phyloP scores from a whole-genome alignment of 2,329 filamentous ascomycete genomes.

The Aspergillus sergii region DNA sequence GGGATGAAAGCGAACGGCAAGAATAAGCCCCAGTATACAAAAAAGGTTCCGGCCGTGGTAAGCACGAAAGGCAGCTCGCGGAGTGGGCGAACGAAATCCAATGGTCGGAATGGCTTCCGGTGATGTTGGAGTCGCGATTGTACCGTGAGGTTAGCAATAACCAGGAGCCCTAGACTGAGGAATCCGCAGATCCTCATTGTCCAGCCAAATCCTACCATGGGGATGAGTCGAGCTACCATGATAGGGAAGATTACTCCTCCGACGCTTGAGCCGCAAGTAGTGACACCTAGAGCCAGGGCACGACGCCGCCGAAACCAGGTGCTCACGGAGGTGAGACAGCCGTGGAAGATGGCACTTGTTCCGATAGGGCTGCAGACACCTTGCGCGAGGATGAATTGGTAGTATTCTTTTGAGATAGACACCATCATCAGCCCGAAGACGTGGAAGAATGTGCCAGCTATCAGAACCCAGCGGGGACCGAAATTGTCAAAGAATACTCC shows the following conservation, averaged over 20 bases:
- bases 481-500: slow-evolving; percentile 65
- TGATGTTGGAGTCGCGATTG: background rate
- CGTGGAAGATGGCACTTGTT: slow-evolving; percentile 25
- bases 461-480: slow-evolving; percentile 58
- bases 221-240: slow-evolving; percentile 40
- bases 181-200: slow-evolving; percentile 1
- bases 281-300: slow-evolving; percentile 55
- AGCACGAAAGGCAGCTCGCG: slow-evolving; percentile 26
- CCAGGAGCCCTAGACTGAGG: slow-evolving; percentile 27
- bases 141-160: slow-evolving; percentile 49
- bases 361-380: slow-evolving; percentile 54
- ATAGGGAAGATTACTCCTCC: slow-evolving; percentile 62
- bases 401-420: slow-evolving; percentile 52
- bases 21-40: slow-evolving; percentile 64
- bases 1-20: slow-evolving; percentile 57
- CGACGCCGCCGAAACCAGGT: slow-evolving; percentile 56
- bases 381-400: slow-evolving; percentile 57
- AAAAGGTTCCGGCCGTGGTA: slow-evolving; percentile 24
- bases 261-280: slow-evolving; percentile 55
- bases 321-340: slow-evolving; percentile 28
- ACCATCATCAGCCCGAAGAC: slow-evolving; percentile 61
- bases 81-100: slow-evolving; percentile 27
- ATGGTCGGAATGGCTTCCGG: background rate
- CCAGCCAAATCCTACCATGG: slow-evolving; percentile 1
- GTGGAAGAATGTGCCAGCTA: slow-evolving; percentile 53